phyloP scores from a whole-genome alignment of 768 basidiomycete species.

The Tylopilus vinaceipallidus region DNA sequence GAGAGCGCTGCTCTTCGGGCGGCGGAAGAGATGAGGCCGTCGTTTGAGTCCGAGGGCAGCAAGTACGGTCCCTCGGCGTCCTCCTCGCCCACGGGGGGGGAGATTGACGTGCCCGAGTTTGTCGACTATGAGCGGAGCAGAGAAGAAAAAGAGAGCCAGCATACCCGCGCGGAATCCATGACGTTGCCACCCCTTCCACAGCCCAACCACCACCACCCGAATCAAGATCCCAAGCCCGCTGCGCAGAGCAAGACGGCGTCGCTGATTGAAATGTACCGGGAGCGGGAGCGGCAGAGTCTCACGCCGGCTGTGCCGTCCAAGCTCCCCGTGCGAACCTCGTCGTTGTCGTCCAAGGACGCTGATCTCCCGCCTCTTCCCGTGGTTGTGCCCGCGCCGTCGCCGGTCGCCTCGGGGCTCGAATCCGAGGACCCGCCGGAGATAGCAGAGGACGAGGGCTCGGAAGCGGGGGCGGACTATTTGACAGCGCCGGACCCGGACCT shows the following conservation, averaged over 20 bases:
- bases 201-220: neutral
- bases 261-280: conserved; percentile 84
- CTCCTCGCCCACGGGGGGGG: conserved; percentile 25
- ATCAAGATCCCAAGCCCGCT: conserved; percentile 9
- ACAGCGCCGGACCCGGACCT: conserved; percentile 36
- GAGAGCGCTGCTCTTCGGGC: conserved; percentile 15
- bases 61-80: conserved; percentile 33
- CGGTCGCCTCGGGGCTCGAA: conserved; percentile 15
- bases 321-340: conserved; percentile 34
- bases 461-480: conserved; percentile 21
- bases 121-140: conserved; percentile 18
- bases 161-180: conserved; percentile 28
- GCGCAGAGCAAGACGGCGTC: conserved; percentile 65
- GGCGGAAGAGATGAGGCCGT: conserved; percentile 30
- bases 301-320: conserved; percentile 23
- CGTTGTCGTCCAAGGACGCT: conserved; percentile 8
- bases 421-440: conserved; percentile 27
- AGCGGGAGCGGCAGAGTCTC: conserved; percentile 51
- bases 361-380: conserved; percentile 7
- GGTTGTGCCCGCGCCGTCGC: conserved; percentile 11
- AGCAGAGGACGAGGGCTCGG: conserved; percentile 28
- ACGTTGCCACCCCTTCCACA: conserved; percentile 24
- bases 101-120: conserved; percentile 33
- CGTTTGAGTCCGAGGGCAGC: conserved; percentile 34
- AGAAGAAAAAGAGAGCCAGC: conserved; percentile 25